A percentile compares a stretch with the other conserved stretches of the same genome.
Evolutionary conservation across 2,329 filamentous ascomycete genomes (phyloP).

Genomic region (Phoma sp.): DNA sequence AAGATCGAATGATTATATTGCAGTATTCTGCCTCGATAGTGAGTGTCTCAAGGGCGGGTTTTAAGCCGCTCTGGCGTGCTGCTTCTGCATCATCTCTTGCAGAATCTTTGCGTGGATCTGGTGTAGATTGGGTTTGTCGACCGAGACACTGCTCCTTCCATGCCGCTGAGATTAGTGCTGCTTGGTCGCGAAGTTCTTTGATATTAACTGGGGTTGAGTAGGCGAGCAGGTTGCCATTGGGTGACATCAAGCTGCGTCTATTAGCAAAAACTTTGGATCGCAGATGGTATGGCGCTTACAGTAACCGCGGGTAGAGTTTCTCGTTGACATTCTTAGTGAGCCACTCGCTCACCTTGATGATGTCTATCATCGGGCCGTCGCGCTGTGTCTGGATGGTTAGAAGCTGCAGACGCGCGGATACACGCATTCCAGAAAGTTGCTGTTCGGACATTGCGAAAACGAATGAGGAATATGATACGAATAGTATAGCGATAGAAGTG

Average conservation of each 20-base stretch:
- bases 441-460: neutral
- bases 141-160: slow-evolving; percentile 54
- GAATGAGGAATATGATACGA: neutral
- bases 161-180: slow-evolving; percentile 55
- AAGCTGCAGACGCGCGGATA: slow-evolving; percentile 2
- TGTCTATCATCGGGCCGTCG: slow-evolving; percentile 51
- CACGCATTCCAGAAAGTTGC: neutral
- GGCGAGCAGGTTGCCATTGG: slow-evolving; percentile 58
- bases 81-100: slow-evolving; percentile 10
- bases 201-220: slow-evolving; percentile 58
- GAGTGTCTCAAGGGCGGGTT: slow-evolving; percentile 50
- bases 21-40: slow-evolving; percentile 54
- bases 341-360: slow-evolving; percentile 52
- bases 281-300: slow-evolving; percentile 37
- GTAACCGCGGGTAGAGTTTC: slow-evolving; percentile 53
- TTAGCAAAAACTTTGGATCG: slow-evolving; percentile 11
- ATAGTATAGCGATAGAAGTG: slow-evolving; percentile 1
- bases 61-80: slow-evolving; percentile 18
- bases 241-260: slow-evolving; percentile 54
- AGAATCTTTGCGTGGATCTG: slow-evolving; percentile 20
- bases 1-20: slow-evolving; percentile 55
- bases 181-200: slow-evolving; percentile 57
- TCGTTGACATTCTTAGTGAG: slow-evolving; percentile 54
- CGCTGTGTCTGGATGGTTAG: slow-evolving; percentile 14
- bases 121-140: slow-evolving; percentile 22